Percentiles rank a stretch among this genome's conserved stretches.
phyloP scores from a whole-genome alignment of 441 rosid species.

The Kokia cookei region DNA sequence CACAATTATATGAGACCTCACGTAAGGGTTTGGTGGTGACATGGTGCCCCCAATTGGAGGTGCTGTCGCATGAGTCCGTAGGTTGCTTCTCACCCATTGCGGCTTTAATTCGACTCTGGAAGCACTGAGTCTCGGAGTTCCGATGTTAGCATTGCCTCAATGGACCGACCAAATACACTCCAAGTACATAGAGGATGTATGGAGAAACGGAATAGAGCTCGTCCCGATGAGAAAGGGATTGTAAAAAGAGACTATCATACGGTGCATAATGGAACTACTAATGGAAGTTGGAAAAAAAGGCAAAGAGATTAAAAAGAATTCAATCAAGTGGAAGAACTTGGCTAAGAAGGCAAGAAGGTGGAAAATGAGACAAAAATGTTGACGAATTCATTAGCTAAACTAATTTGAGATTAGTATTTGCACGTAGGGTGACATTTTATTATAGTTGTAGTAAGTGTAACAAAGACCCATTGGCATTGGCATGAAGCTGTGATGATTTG shows the following conservation, averaged over 20 bases:
- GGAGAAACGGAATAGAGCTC: slow-evolving; percentile 37
- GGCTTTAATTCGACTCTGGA: slow-evolving; percentile 44
- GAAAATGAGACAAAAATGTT: slow-evolving; percentile 30
- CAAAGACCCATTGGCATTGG: too few species aligned
- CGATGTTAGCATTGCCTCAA: slow-evolving; percentile 56
- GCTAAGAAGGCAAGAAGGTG: slow-evolving; percentile 37
- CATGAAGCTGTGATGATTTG: too few species aligned
- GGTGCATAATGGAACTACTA: slow-evolving; percentile 25
- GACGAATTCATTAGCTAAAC: slow-evolving; percentile 18
- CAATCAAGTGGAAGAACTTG: slow-evolving; percentile 34
- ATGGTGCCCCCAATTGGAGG: slow-evolving; percentile 56
- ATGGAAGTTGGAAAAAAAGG: slow-evolving; percentile 31
- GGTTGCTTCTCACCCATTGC: slow-evolving; percentile 50
- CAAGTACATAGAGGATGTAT: slow-evolving; percentile 41
- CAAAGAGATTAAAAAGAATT: slow-evolving; percentile 27
- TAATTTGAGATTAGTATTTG: not conserved
- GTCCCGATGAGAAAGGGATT: slow-evolving; percentile 22
- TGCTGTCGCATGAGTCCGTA: slow-evolving; percentile 26
- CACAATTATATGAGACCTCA: slow-evolving; percentile 12
- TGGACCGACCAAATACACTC: slow-evolving; percentile 51
- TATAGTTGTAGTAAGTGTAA: too few species aligned
- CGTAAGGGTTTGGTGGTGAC: slow-evolving; percentile 36
- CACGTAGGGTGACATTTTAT: too few species aligned
- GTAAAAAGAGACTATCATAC: slow-evolving; percentile 30
- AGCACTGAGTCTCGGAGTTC: slow-evolving; percentile 47